phyloP scores from a whole-genome alignment of 129 eudicot genomes.

The Flaveria robusta region DNA sequence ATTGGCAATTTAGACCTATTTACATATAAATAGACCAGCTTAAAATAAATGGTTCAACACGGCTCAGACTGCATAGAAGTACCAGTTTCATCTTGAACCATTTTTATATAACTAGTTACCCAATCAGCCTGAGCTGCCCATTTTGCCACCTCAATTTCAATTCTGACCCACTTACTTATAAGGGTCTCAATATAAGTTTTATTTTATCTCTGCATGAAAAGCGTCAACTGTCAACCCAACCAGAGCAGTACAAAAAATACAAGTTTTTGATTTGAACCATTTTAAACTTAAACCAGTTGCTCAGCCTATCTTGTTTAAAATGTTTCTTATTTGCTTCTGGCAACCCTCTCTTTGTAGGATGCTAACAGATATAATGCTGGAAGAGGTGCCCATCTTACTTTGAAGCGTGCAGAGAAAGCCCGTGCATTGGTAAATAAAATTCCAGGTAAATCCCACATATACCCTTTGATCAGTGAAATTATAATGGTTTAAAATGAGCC shows the following conservation, averaged over 20 bases:
- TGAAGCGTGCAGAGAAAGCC: conserved; percentile 96
- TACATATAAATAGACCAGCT: background rate
- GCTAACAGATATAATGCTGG: conserved; percentile 89
- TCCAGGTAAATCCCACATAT: conserved; percentile 61
- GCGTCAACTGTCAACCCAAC: background rate
- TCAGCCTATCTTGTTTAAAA: background rate
- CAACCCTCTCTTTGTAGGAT: conserved; percentile 50
- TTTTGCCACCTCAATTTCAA: background rate
- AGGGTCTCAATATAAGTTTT: background rate
- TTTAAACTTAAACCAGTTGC: background rate
- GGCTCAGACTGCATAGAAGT: background rate
- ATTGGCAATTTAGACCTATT: background rate
- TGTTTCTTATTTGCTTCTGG: background rate
- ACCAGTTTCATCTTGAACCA: background rate
- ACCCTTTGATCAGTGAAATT: background rate
- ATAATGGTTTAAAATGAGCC: background rate
- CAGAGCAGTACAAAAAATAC: background rate
- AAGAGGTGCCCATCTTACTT: conserved; percentile 90
- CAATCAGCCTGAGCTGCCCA: background rate
- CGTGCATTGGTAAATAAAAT: conserved; percentile 80
- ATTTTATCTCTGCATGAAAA: background rate
- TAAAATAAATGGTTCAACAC: background rate
- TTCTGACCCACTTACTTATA: background rate
- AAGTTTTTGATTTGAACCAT: background rate
- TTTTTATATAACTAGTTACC: background rate